Conservation (phyloP, 2,329 filamentous ascomycete species). For the Alternaria incomplexa region DNA sequence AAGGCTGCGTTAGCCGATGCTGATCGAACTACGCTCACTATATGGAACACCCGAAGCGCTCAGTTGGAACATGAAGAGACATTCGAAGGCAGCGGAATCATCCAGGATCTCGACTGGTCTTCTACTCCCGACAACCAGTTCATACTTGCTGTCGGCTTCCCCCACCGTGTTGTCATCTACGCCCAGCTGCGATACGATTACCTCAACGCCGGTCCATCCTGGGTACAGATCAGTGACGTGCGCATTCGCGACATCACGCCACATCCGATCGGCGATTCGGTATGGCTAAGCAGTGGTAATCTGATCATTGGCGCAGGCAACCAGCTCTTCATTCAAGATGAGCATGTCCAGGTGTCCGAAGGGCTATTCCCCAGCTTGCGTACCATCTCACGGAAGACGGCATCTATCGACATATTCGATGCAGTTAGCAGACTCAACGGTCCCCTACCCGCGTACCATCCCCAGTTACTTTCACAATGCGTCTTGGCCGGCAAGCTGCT, state of each 20-base stretch:
- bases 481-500: constrained; percentile 78
- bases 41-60: constrained; percentile 86
- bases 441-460: constrained; percentile 87
- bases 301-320: constrained; percentile 90
- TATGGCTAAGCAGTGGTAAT: constrained; percentile 85
- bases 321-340: constrained; percentile 84
- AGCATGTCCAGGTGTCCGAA: constrained; percentile 70
- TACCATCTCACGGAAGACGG: constrained; percentile 55
- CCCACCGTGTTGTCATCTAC: constrained; percentile 80
- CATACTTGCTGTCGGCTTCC: constrained; percentile 89
- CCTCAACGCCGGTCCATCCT: constrained; percentile 84
- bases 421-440: constrained; percentile 85
- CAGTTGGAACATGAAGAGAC: constrained; percentile 81
- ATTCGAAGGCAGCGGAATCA: constrained; percentile 74
- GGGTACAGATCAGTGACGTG: constrained; percentile 84
- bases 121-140: constrained; percentile 88
- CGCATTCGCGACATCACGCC: constrained; percentile 81
- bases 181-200: constrained; percentile 93
- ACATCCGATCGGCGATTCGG: constrained; percentile 90
- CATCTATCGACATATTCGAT: constrained; percentile 75
- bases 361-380: constrained; percentile 64
- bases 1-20: constrained; percentile 85
- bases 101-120: constrained; percentile 92
- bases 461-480: constrained; percentile 86
- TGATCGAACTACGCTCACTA: constrained; percentile 75